A percentile compares a stretch with the other conserved stretches of the same genome.
Evolutionary conservation across 768 basidiomycete genomes (phyloP).

Genomic region (Hypsizygus marmoreus): DNA sequence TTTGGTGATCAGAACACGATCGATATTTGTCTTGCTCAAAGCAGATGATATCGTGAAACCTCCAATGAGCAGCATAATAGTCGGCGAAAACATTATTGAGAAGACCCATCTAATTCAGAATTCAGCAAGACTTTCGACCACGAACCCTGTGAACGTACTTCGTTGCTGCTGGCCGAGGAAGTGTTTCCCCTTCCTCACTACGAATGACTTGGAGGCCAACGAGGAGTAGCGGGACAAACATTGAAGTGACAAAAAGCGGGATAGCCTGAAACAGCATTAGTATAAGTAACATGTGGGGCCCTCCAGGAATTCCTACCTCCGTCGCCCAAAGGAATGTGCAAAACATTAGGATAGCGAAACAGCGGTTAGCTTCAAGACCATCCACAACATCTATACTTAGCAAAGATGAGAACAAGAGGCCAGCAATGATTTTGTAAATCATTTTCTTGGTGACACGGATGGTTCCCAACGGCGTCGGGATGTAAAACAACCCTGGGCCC

Average conservation of each 20-base stretch:
- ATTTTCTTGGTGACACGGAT: constrained; percentile 67
- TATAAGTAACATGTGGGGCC: background rate
- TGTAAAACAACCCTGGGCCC: constrained; percentile 47
- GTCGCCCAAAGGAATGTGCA: constrained; percentile 96
- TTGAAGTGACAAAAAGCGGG: constrained; percentile 96
- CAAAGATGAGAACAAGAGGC: constrained; percentile 58
- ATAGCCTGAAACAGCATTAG: constrained; percentile 67
- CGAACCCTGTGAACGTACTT: constrained; percentile 70
- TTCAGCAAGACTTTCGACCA: no score
- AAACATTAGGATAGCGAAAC: constrained; percentile 86
- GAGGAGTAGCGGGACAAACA: constrained; percentile 83
- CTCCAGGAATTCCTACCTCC: constrained; percentile 65
- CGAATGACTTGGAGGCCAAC: constrained; percentile 84
- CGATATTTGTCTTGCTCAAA: constrained; percentile 92
- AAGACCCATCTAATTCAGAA: constrained; percentile 72
- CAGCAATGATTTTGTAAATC: constrained; percentile 57
- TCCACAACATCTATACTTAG: constrained; percentile 63
- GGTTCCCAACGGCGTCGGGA: constrained; percentile 67
- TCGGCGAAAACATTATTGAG: constrained; percentile 94
- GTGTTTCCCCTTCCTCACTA: constrained; percentile 50
- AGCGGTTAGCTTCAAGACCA: constrained; percentile 76
- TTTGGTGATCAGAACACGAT: constrained; percentile 87
- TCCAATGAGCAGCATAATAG: constrained; percentile 97
- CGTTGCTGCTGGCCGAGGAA: constrained; percentile 73
- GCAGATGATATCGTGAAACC: constrained; percentile 98